Conservation (phyloP, 2,329 filamentous ascomycete species). For the Akanthomyces uredinophilus region DNA sequence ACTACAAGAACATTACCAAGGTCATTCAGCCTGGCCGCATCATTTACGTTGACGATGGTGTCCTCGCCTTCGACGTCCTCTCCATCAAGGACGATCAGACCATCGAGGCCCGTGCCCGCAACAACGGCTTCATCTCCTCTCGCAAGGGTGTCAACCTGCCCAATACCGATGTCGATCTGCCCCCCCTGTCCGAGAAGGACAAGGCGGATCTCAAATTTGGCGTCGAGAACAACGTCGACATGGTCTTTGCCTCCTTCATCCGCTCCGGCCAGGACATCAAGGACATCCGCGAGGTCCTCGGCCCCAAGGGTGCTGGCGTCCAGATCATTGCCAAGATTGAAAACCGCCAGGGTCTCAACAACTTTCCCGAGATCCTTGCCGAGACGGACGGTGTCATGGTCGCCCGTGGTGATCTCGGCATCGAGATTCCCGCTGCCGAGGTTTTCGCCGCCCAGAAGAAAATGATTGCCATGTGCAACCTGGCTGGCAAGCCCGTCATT, state of each 20-base stretch:
- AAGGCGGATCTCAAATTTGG: conserved; percentile 89
- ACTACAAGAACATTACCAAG: conserved; percentile 99
- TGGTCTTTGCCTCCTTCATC: conserved; percentile 99
- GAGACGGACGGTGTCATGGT: conserved; percentile 99
- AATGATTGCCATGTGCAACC: conserved; percentile 99
- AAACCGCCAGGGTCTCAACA: conserved; percentile 99
- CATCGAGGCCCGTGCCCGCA: conserved; percentile 78
- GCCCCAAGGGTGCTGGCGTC: conserved; percentile 88
- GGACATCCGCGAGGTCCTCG: conserved; percentile 86
- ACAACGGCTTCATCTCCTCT: conserved; percentile 98
- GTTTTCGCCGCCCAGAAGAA: conserved; percentile 99
- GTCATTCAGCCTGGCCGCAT: conserved; percentile 86
- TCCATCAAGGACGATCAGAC: conserved; percentile 85
- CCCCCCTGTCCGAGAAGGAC: conserved; percentile 96
- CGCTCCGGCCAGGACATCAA: conserved; percentile 88
- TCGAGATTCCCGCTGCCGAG: conserved; percentile 96
- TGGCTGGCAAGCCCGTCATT: conserved; percentile 97
- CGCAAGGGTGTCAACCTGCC: conserved; percentile 99
- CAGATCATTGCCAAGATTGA: conserved; percentile 99
- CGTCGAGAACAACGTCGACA: conserved; percentile 98
- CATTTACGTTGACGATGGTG: conserved; percentile 98
- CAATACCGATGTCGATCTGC: conserved; percentile 97
- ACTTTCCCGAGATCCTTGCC: conserved; percentile 93
- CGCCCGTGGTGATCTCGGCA: conserved; percentile 90
- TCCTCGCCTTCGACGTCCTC: conserved; percentile 92